These are phyloP conservation scores for Yamadazyma kitorensis DNA, from an alignment of 805 yeast species.

Conservation along the genomic window DNA sequence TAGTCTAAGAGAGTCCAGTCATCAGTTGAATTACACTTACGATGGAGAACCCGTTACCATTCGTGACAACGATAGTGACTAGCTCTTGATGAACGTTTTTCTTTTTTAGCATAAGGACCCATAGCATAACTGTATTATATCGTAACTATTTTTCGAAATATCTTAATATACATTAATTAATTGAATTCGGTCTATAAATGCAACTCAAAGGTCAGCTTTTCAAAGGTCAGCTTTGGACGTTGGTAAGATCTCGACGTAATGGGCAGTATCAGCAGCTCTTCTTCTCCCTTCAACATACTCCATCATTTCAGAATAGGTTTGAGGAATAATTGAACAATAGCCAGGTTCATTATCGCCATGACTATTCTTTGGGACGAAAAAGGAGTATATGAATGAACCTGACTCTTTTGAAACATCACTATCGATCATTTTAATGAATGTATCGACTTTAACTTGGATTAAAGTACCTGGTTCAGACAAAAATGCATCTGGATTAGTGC, in stretches of 20 bases:
- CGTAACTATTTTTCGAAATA: too few relatives aligned
- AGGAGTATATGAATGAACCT: conserved; percentile 86
- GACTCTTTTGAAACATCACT: conserved; percentile 62
- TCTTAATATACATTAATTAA: too few relatives aligned
- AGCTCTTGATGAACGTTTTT: too few relatives aligned
- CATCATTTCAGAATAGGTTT: conserved; percentile 90
- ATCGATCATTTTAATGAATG: conserved; percentile 68
- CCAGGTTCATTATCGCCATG: conserved; percentile 46
- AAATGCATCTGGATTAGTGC: conserved; percentile 53
- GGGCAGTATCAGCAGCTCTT: conserved; percentile 80
- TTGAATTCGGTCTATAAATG: too few relatives aligned
- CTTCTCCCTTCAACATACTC: conserved; percentile 86
- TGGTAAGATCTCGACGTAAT: conserved; percentile 47
- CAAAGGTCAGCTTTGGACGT: conserved; percentile 9
- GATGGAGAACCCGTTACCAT: conserved; percentile 36
- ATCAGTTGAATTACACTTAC: conserved; percentile 25
- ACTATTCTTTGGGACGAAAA: conserved; percentile 69
- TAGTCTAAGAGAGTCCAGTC: conserved; percentile 39
- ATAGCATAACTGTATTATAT: too few relatives aligned
- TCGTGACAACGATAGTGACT: conserved; percentile 29
- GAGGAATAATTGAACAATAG: conserved; percentile 78
- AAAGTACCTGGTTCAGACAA: conserved; percentile 79
- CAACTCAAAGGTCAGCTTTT: too few relatives aligned
- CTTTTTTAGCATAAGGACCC: too few relatives aligned
- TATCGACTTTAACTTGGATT: conserved; percentile 86